Base-by-base conservation (phyloP, 2,329 filamentous ascomycete genomes). In the Aspergillus neotritici region DNA sequence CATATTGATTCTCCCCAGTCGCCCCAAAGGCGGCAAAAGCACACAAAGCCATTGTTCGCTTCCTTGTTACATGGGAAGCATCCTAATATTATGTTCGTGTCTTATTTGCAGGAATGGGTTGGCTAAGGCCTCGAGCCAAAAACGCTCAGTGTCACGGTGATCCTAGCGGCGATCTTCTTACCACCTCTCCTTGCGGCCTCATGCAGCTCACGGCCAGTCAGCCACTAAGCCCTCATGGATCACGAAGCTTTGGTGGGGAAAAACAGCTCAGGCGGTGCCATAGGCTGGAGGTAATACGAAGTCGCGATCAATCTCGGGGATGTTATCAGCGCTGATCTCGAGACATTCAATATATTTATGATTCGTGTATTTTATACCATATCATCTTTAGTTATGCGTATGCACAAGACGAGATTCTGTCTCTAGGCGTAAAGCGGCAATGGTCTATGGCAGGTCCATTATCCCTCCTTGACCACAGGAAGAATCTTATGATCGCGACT, bases 141-240 rank as follows among this genome's bases (percentile, higher is more conserved):
- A 47, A 47, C 21, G 31, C 41, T 48, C 45, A 49, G 38, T 36
- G 42, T 32, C 48, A 51, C 41, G 51, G 52, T 55, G 55, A 62
- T 58, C 57, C 55, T 62, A 56, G 60, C 52, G 57, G 55, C 55
- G 60, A 62, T 62, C 60, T 50, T 42, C 43, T 40, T 51, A 49
- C 34, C 37, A 46, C 29, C 37, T 41, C 32, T 36, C 21, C 35
- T 43, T 41, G 31, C 40, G 36, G 42, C 32, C 40, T 41, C 43
- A 41, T 28, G 40, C 36, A 44, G 14, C 28, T 30, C 31, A 30
- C 39, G 33, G 43, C 28, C 34, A 39, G 32, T 39, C 30, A 14
- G 15, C n/a, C 36, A 34, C 40, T 47, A 40, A 33, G 36, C n/a
- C 43, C 25, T 25, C 40, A 48, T 45, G 44, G 46, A 42, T 32